Evolutionary conservation across 257 asterid species (phyloP).

Genomic region (Ehretia macrophylla): DNA sequence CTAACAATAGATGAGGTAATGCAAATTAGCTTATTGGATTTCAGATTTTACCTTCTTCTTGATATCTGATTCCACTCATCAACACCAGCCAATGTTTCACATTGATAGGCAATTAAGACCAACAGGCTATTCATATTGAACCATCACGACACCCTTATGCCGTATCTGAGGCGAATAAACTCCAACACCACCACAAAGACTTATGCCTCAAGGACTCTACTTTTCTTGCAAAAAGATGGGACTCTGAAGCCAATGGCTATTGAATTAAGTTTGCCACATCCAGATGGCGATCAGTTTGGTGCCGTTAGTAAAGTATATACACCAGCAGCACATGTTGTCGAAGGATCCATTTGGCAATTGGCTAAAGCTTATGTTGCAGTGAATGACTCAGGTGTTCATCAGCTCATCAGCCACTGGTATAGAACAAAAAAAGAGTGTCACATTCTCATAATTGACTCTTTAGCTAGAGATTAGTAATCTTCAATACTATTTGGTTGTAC

Average conservation of each 20-base stretch:
- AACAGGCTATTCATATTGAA: conserved; percentile 22
- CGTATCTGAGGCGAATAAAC: conserved; percentile 24
- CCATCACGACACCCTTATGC: conserved; percentile 23
- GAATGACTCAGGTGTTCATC: conserved; percentile 27
- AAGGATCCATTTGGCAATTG: conserved; percentile 19
- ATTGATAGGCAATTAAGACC: conserved; percentile 15
- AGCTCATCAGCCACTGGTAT: conserved; percentile 28
- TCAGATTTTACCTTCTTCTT: not conserved
- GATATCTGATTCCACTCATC: too few species aligned
- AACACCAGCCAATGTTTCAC: too few species aligned
- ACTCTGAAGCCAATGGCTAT: conserved; percentile 23
- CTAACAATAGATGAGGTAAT: conserved; percentile 18
- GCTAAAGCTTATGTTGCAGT: conserved; percentile 32
- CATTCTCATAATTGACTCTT: not conserved
- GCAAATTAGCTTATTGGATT: not conserved
- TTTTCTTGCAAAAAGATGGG: conserved; percentile 19
- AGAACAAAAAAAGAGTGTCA: not conserved
- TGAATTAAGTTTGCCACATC: conserved; percentile 25
- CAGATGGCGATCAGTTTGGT: conserved; percentile 20
- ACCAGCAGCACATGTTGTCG: conserved; percentile 22
- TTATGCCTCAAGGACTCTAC: conserved; percentile 23
- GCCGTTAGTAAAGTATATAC: conserved; percentile 22
- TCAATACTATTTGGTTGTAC: not conserved
- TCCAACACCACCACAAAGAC: conserved; percentile 15
- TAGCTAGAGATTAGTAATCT: too few species aligned